A percentile compares a stretch with the other conserved stretches of the same genome.
Evolutionary conservation across 306 rosid species (phyloP).

Genomic region (Acmispon strigosus): DNA sequence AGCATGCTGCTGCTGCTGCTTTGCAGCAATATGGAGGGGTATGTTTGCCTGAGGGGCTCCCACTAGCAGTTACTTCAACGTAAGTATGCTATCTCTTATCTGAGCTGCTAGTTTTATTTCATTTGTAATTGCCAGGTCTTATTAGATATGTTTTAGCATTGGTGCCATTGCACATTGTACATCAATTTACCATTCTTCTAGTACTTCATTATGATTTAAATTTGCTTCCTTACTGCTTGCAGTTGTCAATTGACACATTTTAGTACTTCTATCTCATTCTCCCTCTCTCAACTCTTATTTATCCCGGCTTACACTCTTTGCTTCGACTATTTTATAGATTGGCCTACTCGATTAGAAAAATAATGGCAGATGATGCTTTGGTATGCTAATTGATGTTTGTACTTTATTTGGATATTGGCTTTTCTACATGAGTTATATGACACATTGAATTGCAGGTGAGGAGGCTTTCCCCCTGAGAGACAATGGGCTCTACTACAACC

Average conservation of each 20-base stretch:
- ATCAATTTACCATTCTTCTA: background rate
- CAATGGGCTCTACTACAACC: slow-evolving; percentile 98
- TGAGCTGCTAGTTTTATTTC: background rate
- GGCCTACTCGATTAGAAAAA: slow-evolving; percentile 97
- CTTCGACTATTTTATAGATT: slow-evolving; percentile 41
- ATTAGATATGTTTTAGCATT: background rate
- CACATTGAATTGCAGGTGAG: slow-evolving; percentile 57
- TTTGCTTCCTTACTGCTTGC: background rate
- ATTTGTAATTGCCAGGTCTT: background rate
- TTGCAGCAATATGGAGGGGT: slow-evolving; percentile 79
- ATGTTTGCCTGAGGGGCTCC: slow-evolving; percentile 91
- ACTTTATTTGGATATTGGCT: slow-evolving; percentile 4
- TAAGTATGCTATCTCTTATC: slow-evolving; percentile 35
- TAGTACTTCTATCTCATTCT: background rate
- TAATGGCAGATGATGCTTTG: slow-evolving; percentile 99
- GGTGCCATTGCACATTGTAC: background rate
- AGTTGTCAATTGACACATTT: background rate
- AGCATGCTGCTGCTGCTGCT: slow-evolving; percentile 45
- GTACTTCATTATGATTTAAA: background rate
- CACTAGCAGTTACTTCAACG: slow-evolving; percentile 96
- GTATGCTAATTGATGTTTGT: slow-evolving; percentile 42
- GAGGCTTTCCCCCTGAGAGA: slow-evolving; percentile 98
- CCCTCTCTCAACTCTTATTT: background rate
- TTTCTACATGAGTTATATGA: background rate
- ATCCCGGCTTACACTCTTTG: background rate